phyloP scores from a whole-genome alignment of 768 basidiomycete genomes.

The Chalciporus piperatus region DNA sequence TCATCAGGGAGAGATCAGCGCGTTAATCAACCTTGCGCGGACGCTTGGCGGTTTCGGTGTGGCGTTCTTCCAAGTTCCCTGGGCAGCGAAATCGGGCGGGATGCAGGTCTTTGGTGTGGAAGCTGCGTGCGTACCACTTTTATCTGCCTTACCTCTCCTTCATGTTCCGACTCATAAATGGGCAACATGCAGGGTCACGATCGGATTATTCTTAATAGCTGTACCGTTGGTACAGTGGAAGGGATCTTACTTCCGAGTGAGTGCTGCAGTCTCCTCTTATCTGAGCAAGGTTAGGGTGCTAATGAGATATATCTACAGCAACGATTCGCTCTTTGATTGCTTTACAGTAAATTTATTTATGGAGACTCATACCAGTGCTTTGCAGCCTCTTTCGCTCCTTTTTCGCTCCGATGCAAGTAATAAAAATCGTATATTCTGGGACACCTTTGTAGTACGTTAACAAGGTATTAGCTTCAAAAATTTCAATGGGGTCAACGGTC shows the following conservation, averaged over 20 bases:
- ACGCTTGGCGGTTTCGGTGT: slow-evolving; percentile 36
- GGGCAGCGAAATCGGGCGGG: slow-evolving; percentile 36
- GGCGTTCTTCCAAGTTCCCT: slow-evolving; percentile 41
- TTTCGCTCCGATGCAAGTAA: no score
- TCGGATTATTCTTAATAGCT: slow-evolving; percentile 35
- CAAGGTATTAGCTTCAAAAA: no score
- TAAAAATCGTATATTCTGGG: no score
- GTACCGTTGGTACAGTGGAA: slow-evolving; percentile 36
- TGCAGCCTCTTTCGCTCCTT: no score
- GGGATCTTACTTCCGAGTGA: slow-evolving; percentile 34
- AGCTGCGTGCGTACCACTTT: slow-evolving; percentile 30
- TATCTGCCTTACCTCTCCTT: not conserved
- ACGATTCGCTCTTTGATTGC: slow-evolving; percentile 13
- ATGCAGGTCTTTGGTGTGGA: slow-evolving; percentile 37
- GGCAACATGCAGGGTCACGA: slow-evolving; percentile 23
- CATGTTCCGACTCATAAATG: not conserved
- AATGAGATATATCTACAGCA: slow-evolving; percentile 6
- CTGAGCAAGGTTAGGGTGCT: not conserved
- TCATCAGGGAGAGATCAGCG: slow-evolving; percentile 41
- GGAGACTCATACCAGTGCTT: no score
- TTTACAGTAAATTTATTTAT: no score
- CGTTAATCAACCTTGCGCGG: slow-evolving; percentile 42
- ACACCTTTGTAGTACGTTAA: no score
- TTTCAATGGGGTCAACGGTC: no score
- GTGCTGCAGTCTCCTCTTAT: slow-evolving; percentile 7